phyloP scores from a whole-genome alignment of 164 flowering plant genomes.

The Magnolia sinica region DNA sequence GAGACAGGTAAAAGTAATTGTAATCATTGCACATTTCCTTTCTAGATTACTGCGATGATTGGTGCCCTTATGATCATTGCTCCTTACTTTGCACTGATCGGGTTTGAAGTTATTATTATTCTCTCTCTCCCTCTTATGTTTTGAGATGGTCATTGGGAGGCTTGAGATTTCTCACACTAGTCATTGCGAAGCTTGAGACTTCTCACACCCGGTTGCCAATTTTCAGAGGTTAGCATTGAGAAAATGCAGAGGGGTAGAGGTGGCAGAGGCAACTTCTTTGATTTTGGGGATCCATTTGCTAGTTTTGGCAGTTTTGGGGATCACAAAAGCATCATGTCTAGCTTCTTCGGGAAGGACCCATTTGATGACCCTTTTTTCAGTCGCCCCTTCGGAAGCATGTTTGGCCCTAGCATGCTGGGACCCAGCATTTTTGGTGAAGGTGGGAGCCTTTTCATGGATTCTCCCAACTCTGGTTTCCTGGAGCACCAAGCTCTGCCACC shows the following conservation, averaged over 20 bases:
- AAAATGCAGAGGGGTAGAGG: constrained; percentile 53
- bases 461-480: constrained; percentile 13
- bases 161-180: neutral
- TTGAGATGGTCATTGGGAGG: too few relatives aligned
- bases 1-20: too few relatives aligned
- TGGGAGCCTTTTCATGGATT: constrained; percentile 15
- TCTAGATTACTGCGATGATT: too few relatives aligned
- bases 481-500: constrained; percentile 27
- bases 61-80: too few relatives aligned
- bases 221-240: neutral
- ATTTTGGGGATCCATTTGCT: constrained; percentile 34
- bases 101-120: too few relatives aligned
- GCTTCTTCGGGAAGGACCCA: constrained; percentile 59
- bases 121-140: too few relatives aligned
- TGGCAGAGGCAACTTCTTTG: constrained; percentile 28
- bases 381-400: constrained; percentile 45
- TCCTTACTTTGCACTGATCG: too few relatives aligned
- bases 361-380: constrained; percentile 87
- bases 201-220: neutral
- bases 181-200: neutral
- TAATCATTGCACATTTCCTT: too few relatives aligned
- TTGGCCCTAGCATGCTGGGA: constrained; percentile 22
- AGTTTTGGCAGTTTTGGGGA: constrained; percentile 40
- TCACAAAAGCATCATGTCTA: constrained; percentile 45
- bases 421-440: constrained; percentile 24